Evolutionary conservation across 306 rosid species (phyloP), one percentile per base, ranked within the genome.

Genomic region (Neltuma alba): DNA sequence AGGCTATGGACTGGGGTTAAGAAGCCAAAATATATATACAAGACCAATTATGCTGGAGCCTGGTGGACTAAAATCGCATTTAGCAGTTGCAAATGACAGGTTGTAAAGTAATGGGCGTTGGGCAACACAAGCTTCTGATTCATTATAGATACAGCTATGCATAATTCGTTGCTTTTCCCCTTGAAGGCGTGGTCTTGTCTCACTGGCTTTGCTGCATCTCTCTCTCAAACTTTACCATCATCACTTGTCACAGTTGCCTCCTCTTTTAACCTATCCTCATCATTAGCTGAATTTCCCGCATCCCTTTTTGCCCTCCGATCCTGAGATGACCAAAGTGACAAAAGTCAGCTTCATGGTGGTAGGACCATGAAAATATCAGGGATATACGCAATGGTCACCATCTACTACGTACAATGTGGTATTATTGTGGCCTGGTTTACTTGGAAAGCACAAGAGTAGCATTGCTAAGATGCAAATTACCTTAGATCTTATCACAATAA

Each of bases 231-330:
- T 41, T 57, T 83, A 34, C 67, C 48, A 14, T 30, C 36, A 44
- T 78, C 82, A 31, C 85, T 79, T 6, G 80, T 68, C 58, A 73
- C 81, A 18, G 76, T 66, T 55, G 74, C 75, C 38, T 45, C 82
- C 66, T 76, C 83, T 36, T 80, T 86, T 42, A 30, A 44, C 21
- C 38, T 76, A 66, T 72, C 77, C 64, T 71, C 77, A 63, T 80
- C 74, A 47, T 65, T 74, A 37, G 79, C 68, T 72, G 76, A 68
- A 63, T 50, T 63, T 34, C 71, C 77, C 37, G 82, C 44, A 25
- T 76, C 87, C 80, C 40, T 82, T 40, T 60, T 76, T 12, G 81
- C 63, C 60, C 64, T 78, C 10, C 74, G 87, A 78, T 88, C 87
- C 91, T 90, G 55, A 67, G 63, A 71, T 16, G 76, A 67, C 27